Evolutionary conservation across 495 filamentous ascomycete genomes (phyloP).

Genomic region (Podospora tetraspora): DNA sequence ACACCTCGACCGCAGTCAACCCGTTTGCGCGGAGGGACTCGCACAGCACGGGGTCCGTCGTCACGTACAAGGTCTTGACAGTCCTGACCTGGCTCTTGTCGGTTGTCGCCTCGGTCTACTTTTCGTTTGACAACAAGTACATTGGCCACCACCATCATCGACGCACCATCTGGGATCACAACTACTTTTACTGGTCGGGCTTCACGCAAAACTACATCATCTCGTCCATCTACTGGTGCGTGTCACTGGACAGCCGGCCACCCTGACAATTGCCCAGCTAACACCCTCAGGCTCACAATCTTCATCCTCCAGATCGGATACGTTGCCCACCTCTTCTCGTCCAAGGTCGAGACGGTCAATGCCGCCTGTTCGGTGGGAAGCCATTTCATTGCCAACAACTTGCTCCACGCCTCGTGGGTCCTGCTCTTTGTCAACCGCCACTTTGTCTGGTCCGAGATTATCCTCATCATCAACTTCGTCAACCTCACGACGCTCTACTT

Average conservation of each 20-base stretch:
- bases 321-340: conserved; percentile 67
- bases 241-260: not conserved
- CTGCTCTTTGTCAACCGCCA: conserved; percentile 73
- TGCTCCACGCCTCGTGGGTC: conserved; percentile 71
- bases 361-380: conserved; percentile 70
- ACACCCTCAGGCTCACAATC: conserved; percentile 56
- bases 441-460: conserved; percentile 66
- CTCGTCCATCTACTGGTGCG: conserved; percentile 72
- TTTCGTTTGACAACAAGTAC: conserved; percentile 55
- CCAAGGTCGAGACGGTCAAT: conserved; percentile 52
- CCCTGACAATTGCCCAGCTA: not conserved
- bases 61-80: conserved; percentile 61
- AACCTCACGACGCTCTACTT: conserved; percentile 74
- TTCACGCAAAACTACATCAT: conserved; percentile 71
- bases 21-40: conserved; percentile 62
- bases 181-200: conserved; percentile 56
- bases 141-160: conserved; percentile 52
- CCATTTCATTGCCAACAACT: conserved; percentile 81
- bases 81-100: conserved; percentile 66
- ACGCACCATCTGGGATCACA: conserved; percentile 63
- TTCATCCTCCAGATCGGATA: conserved; percentile 72
- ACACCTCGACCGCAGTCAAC: conserved; percentile 44
- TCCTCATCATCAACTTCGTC: conserved; percentile 73
- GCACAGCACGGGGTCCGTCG: conserved; percentile 46
- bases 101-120: conserved; percentile 63